Conservation (phyloP, 495 filamentous ascomycete genomes). For the Corynascus novoguineensis region DNA sequence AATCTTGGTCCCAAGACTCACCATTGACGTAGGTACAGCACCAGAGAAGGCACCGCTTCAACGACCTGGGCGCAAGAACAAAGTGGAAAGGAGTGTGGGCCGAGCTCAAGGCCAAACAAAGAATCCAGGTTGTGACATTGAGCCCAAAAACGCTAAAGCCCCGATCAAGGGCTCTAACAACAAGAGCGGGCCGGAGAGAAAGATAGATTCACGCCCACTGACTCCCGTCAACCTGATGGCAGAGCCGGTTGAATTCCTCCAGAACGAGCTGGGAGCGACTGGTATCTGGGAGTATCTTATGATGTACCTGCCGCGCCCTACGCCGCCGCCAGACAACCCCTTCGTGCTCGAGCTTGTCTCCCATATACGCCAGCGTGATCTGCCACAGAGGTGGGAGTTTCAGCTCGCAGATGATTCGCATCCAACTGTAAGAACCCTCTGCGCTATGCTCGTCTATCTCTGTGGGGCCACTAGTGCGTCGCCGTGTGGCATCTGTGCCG, state of each 20-base stretch:
- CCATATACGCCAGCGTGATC: not conserved
- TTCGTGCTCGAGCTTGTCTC: constrained; percentile 2
- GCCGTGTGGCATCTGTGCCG: constrained; percentile 1
- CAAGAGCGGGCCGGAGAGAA: not conserved
- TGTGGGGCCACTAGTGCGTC: not conserved
- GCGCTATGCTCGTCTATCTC: constrained; percentile 13
- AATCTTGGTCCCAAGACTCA: constrained; percentile 15
- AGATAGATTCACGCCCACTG: not conserved
- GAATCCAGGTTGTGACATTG: not conserved
- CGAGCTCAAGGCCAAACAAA: not conserved
- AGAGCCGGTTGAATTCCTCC: not conserved
- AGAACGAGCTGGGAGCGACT: no score
- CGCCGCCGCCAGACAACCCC: not conserved
- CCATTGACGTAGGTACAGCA: constrained; percentile 5
- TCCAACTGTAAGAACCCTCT: not conserved
- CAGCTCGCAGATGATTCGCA: not conserved
- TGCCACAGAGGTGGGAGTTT: constrained; percentile 10
- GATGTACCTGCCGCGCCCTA: not conserved
- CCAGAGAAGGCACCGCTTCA: constrained; percentile 11
- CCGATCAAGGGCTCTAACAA: not conserved
- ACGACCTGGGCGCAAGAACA: constrained; percentile 1
- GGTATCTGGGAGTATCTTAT: not conserved
- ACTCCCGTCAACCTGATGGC: not conserved
- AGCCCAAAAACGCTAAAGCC: not conserved
- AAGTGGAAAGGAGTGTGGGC: not conserved